Evolutionary conservation across 257 asterid genomes (phyloP), one percentile per base, ranked within the genome.

Genomic region (Paraleonurus japonicus): DNA sequence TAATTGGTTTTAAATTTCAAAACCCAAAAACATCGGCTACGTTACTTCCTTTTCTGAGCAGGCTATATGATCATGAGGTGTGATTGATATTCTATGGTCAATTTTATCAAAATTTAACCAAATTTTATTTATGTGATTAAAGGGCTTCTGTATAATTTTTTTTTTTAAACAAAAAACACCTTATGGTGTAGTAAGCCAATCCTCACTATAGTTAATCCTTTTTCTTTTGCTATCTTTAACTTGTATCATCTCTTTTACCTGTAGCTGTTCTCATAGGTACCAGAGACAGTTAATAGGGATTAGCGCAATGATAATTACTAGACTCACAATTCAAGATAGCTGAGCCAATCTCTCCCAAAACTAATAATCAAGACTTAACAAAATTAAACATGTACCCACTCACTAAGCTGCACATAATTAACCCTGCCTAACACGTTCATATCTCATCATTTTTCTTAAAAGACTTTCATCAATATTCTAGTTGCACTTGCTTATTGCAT

Each of bases 21-120:
- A n/a, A n/a, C n/a, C n/a, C n/a, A n/a, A n/a, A n/a, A n/a, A n/a
- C n/a, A n/a, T n/a, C n/a, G n/a, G n/a, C n/a, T n/a, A n/a, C n/a
- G n/a, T n/a, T 35, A 41, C 45, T 59, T 3, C 61, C 64, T 75
- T 15, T 55, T 67, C 51, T 27, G 37, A 61, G 37, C 48, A 45
- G 60, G 28, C 35, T 30, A 47, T 70, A 26, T 53, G 26, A 41
- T 19, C n/a, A 39, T 22, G 30, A 19, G 41, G 67, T 17, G n/a
- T 48, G 12, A 47, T 27, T 57, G 27, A 64, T 39, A 22, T 43
- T 63, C 66, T 19, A 51, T 53, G 45, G 45, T 39, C 57, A 26
- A 53, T 28, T 11, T 48, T 68, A 27, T 51, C 57, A 69, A 15
- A 35, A 12, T 58, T 37, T 43, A 30, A 64, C 55, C 43, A 67